Evolutionary conservation across 192 early-diverging fungal genomes (phyloP), one percentile per base, ranked within the genome.

Genomic region (Podila minutissima): DNA sequence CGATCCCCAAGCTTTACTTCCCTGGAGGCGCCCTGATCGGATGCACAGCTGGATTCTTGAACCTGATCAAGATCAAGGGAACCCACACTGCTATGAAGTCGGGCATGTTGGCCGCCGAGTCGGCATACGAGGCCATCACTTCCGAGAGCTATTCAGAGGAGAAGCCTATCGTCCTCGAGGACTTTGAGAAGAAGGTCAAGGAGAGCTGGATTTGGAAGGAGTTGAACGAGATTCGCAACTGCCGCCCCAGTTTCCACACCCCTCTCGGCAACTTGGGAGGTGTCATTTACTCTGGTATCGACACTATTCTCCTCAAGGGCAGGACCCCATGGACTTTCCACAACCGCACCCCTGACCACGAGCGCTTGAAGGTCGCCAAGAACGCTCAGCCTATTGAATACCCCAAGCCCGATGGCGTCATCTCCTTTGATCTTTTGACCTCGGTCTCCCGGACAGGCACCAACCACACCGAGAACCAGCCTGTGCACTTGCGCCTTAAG

Each of bases 61-160:
- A 99, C 77, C 89, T 99, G 66, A 94, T 96, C 65, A 99, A 99
- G 86, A 98, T 99, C 77, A 99, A 99, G 86, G 98, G 98, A 48
- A 99, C 97, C 1, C 98, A 99, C 86, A 99, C 94, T n/a, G 96
- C 98, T 55, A 98, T 99, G 97, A 97, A 96, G 85, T 96, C 94
- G 26, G 97, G 97, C 37, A 98, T 99, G 86, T 81, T 99, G 62
- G 98, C 97, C 37, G 98, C 92, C 31, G 98, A 99, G 77, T 89
- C 95, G 46, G 91, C 94, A 5, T 97, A 91, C 82, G 92, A 93
- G 20, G 89, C 92, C 5, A 84, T 95, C 26, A 75, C 88, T 17
- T 85, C 74, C 11, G 86, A 86, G 4, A 81, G 88, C 29, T 74
- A 74, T 20, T 84, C 85, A 10, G 67, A 75, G 31, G 75, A 82